Base-by-base conservation (phyloP, 257 asterid genomes). In the Agastache rugosa region DNA sequence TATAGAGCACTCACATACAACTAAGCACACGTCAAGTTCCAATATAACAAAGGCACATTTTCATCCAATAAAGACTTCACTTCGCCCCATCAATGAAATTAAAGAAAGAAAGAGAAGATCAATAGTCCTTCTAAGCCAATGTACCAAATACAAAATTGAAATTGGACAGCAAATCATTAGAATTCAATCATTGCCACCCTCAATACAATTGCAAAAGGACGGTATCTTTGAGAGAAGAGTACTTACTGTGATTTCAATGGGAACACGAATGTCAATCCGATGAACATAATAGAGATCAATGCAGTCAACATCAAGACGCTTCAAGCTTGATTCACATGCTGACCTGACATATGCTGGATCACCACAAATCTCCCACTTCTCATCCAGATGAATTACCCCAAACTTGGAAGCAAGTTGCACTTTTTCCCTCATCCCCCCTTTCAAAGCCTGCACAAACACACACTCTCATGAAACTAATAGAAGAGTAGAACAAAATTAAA, bases 271-370 rank as follows among this genome's bases (percentile, higher is more conserved):
- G 69, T 66, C 71, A 3, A 66, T 75, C 25, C 82, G 78, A 72
- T 82, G 89, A 82, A 67, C 78, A 42, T 85, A 80, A 12, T 85
- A 85, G 76, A 85, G 83, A 66, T 85, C 89, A 44, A 85, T 85
- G 73, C 59, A 85, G 29, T 82, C 85, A 6, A 77, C 58, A 15
- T 78, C 83, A 29, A 85, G 89, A 41, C 89, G 89, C 74, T 77
- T 77, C 89, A 85, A 80, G 81, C 87, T 85, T 1, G 83, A 71
- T 72, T 85, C 86, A 29, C 89, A 85, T 2, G 86, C 41, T 6
- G 81, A 72, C 47, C 90, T 77, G 20, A 83, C 87, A 23, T 81
- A 77, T 56, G 67, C 68, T 1, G 87, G 90, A 3, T 85, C 86
- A 17, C 90, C 90, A 17, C 51, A 25, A 34, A 81, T 8, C 0